Evolutionary conservation across 2,329 filamentous ascomycete genomes (phyloP).

Genomic region (Fusarium verrucosum): DNA sequence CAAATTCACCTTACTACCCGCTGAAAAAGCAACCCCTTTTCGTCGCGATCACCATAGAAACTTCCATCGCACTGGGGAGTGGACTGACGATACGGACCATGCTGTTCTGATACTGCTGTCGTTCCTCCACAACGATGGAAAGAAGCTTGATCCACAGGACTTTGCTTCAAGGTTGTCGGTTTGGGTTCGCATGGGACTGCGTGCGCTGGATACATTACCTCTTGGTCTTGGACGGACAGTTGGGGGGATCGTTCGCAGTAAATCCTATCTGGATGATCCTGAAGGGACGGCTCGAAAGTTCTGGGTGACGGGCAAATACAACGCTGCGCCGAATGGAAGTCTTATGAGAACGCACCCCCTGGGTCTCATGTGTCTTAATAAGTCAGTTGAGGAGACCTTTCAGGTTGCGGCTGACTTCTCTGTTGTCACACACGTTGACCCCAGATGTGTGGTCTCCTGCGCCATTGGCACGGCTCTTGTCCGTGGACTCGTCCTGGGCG

Average conservation of each 20-base stretch:
- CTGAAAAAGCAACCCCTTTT: constrained; percentile 52
- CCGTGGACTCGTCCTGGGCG: constrained; percentile 56
- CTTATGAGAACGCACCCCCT: constrained; percentile 63
- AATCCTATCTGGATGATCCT: constrained; percentile 53
- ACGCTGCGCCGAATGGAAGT: constrained; percentile 61
- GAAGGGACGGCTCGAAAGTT: constrained; percentile 50
- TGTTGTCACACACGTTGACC: constrained; percentile 60
- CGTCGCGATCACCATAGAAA: constrained; percentile 57
- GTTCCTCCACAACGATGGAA: constrained; percentile 56
- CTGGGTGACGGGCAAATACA: constrained; percentile 53
- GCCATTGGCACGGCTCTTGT: constrained; percentile 58
- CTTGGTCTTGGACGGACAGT: constrained; percentile 60
- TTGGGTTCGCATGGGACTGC: constrained; percentile 59
- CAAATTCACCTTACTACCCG: constrained; percentile 52
- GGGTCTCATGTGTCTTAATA: constrained; percentile 57
- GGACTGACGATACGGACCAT: constrained; percentile 67
- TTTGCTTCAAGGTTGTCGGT: constrained; percentile 57
- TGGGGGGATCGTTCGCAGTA: constrained; percentile 53
- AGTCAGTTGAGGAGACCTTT: constrained; percentile 55
- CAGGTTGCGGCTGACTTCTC: constrained; percentile 54
- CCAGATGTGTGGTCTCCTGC: constrained; percentile 60
- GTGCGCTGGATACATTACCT: constrained; percentile 57
- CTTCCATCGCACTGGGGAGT: constrained; percentile 54
- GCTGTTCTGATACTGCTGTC: constrained; percentile 59
- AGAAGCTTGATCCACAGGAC: constrained; percentile 49